Conservation (phyloP, 768 basidiomycete species). For the Auricularia sp. region DNA sequence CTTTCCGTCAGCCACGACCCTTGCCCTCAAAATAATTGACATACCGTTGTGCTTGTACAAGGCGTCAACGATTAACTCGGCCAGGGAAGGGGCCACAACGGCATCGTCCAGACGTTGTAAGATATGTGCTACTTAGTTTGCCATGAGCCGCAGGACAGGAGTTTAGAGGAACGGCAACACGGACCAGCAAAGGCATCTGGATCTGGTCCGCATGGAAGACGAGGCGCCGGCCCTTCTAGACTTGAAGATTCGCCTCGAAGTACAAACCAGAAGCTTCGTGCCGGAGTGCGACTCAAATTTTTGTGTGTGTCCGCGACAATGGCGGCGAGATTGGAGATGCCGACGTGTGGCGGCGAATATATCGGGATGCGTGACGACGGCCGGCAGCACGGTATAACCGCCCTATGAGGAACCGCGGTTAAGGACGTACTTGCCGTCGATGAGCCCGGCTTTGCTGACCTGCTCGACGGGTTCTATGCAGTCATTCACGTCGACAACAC, state of each 20-base stretch:
- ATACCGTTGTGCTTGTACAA: slow-evolving; percentile 38
- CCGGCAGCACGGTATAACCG: slow-evolving; percentile 54
- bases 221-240: slow-evolving; percentile 54
- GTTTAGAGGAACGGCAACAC: slow-evolving; percentile 12
- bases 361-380: slow-evolving; percentile 32
- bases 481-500: slow-evolving; percentile 61
- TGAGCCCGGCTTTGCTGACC: slow-evolving; percentile 29
- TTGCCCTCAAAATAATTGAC: slow-evolving; percentile 52
- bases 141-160: too few species aligned
- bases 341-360: slow-evolving; percentile 60
- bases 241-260: slow-evolving; percentile 41
- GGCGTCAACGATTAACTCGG: slow-evolving; percentile 44
- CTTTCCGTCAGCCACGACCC: slow-evolving; percentile 54
- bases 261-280: slow-evolving; percentile 52
- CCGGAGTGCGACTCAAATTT: slow-evolving; percentile 58
- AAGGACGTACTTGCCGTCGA: slow-evolving; percentile 53
- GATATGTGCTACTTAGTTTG: slow-evolving; percentile 29
- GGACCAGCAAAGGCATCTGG: slow-evolving; percentile 49
- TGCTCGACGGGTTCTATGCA: slow-evolving; percentile 38
- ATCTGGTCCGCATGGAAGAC: slow-evolving; percentile 54
- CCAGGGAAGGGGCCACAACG: slow-evolving; percentile 60
- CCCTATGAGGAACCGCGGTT: slow-evolving; percentile 69
- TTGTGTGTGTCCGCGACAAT: slow-evolving; percentile 62
- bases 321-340: slow-evolving; percentile 50
- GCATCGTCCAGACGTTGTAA: slow-evolving; percentile 53